Percentiles rank a stretch among this genome's conserved stretches.
Evolutionary conservation across 306 rosid genomes (phyloP).

Genomic region (Sphenostylis stenocarpa): DNA sequence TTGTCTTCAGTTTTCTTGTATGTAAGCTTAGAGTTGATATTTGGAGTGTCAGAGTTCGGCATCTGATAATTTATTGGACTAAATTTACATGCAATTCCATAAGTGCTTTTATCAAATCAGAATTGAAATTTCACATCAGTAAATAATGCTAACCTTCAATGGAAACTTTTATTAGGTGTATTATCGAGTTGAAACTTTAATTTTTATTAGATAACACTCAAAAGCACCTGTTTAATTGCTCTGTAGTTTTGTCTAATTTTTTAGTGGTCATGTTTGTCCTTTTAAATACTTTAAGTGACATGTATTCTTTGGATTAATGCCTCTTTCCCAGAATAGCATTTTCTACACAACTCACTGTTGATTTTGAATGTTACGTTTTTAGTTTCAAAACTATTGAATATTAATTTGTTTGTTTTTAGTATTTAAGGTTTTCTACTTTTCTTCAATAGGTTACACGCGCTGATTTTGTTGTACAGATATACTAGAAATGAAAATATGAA

Average conservation of each 20-base stretch:
- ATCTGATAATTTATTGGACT: neutral
- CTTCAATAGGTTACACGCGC: neutral
- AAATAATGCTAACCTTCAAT: too few species aligned
- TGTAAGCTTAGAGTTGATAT: conserved; percentile 33
- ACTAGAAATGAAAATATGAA: neutral
- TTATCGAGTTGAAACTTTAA: neutral
- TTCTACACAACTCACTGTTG: neutral
- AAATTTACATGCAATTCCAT: neutral
- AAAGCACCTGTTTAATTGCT: neutral
- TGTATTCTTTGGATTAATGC: neutral
- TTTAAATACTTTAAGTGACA: neutral
- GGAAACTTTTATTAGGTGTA: neutral
- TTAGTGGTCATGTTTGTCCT: neutral
- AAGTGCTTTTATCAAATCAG: too few species aligned
- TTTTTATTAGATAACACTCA: neutral
- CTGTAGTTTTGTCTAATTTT: neutral
- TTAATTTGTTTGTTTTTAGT: neutral
- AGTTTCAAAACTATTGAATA: neutral
- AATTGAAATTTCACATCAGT: neutral
- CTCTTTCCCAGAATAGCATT: neutral
- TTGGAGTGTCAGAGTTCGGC: conserved; percentile 8
- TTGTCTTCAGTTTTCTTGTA: conserved; percentile 79
- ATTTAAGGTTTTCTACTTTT: neutral
- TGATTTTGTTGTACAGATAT: neutral
- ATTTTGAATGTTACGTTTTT: neutral